phyloP scores from a whole-genome alignment of 371 early-diverging fungal genomes.

The Actinomortierella ambigua region DNA sequence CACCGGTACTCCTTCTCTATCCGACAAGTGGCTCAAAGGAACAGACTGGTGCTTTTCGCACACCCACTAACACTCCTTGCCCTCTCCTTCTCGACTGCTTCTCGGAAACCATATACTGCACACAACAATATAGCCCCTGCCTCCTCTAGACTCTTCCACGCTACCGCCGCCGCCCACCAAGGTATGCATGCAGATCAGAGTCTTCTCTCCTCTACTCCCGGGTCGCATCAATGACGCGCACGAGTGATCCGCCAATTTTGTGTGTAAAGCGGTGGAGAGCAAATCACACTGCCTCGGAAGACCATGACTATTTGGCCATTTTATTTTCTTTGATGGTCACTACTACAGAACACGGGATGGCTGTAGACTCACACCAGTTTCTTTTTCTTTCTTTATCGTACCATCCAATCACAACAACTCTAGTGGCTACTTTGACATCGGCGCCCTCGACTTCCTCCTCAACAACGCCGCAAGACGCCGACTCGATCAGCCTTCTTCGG shows the following conservation, averaged over 20 bases:
- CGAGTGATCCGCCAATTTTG: too few species aligned
- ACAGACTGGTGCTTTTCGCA: neutral
- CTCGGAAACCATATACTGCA: too few species aligned
- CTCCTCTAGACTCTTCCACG: slow-evolving; percentile 24
- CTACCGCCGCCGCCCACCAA: slow-evolving; percentile 18
- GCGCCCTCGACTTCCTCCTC: slow-evolving; percentile 4
- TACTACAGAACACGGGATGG: neutral
- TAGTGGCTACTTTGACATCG: slow-evolving; percentile 11
- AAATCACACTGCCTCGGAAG: too few species aligned
- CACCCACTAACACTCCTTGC: neutral
- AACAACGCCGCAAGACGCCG: slow-evolving; percentile 13
- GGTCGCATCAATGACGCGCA: too few species aligned
- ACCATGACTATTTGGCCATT: too few species aligned
- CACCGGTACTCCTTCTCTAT: slow-evolving; percentile 10
- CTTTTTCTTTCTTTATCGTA: neutral
- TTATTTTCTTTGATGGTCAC: neutral
- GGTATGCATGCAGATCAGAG: too few species aligned
- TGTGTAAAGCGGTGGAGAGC: too few species aligned
- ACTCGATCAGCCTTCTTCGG: slow-evolving; percentile 45
- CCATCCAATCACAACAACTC: slow-evolving; percentile 7
- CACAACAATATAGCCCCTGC: slow-evolving; percentile 14
- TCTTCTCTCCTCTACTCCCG: too few species aligned
- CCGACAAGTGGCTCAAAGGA: neutral
- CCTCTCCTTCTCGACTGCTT: neutral
- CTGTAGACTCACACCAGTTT: neutral